A percentile compares a stretch with the other conserved stretches of the same genome.
phyloP scores from a whole-genome alignment of 345 rosid species.

The Trapa bicornis region DNA sequence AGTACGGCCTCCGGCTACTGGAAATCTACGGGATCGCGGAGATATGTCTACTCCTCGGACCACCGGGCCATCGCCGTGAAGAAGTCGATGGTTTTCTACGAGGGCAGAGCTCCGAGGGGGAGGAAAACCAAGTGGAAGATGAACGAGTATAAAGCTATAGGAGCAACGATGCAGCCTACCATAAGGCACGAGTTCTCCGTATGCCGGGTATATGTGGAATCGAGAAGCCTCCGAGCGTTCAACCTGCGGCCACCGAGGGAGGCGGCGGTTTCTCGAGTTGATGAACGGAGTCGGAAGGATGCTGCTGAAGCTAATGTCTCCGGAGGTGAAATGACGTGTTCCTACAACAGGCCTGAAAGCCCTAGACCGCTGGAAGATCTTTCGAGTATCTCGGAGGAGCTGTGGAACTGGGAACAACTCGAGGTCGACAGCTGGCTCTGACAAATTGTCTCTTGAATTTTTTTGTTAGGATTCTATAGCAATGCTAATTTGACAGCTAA shows the following conservation, averaged over 20 bases:
- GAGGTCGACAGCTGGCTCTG: too few relatives aligned
- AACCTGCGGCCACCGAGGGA: conserved; percentile 56
- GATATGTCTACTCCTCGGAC: conserved; percentile 55
- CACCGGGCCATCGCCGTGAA: conserved; percentile 58
- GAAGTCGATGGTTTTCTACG: conserved; percentile 87
- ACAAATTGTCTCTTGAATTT: too few relatives aligned
- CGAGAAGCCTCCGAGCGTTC: conserved; percentile 66
- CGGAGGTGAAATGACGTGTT: too few relatives aligned
- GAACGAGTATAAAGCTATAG: conserved; percentile 70
- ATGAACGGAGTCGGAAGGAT: too few relatives aligned
- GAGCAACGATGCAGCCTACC: neutral
- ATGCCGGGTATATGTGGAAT: conserved; percentile 64
- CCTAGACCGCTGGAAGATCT: too few relatives aligned
- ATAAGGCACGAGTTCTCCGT: conserved; percentile 59
- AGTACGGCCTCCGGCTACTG: conserved; percentile 76
- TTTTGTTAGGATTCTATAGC: too few relatives aligned
- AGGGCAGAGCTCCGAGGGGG: conserved; percentile 61
- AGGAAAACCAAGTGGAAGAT: conserved; percentile 84
- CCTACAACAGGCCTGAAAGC: too few relatives aligned
- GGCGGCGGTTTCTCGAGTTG: conserved; percentile 16
- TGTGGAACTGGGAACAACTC: too few relatives aligned
- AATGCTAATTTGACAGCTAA: too few relatives aligned
- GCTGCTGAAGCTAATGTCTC: too few relatives aligned
- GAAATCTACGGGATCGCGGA: conserved; percentile 86
- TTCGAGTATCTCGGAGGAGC: too few relatives aligned